Evolutionary conservation across 2,329 filamentous ascomycete genomes (phyloP).

Genomic region (Clonostachys solani): DNA sequence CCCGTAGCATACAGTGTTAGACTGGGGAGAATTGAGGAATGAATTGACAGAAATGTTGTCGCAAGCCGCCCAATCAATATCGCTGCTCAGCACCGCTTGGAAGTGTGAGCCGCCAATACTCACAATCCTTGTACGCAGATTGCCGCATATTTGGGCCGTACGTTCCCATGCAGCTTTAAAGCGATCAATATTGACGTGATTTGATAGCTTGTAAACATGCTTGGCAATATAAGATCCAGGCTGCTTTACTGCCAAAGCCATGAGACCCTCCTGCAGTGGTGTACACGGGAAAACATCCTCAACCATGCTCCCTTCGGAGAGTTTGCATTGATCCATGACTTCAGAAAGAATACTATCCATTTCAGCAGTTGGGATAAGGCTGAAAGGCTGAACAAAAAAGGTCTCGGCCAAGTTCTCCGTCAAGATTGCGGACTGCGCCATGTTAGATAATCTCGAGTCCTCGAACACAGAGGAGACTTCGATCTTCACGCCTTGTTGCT

Average conservation of each 20-base stretch:
- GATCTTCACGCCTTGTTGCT: background rate
- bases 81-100: slow-evolving; percentile 6
- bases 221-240: slow-evolving; percentile 11
- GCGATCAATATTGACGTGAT: slow-evolving; percentile 2
- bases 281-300: slow-evolving; percentile 46
- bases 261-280: slow-evolving; percentile 41
- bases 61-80: background rate
- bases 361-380: background rate
- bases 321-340: background rate
- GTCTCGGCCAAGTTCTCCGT: background rate
- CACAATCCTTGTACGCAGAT: slow-evolving; percentile 10
- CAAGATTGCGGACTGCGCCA: background rate
- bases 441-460: background rate
- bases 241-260: slow-evolving; percentile 36
- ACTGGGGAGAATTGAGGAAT: background rate
- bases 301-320: slow-evolving; percentile 9
- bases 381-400: background rate
- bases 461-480: background rate
- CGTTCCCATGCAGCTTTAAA: slow-evolving; percentile 10
- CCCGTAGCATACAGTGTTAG: slow-evolving; percentile 4
- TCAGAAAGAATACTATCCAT: background rate
- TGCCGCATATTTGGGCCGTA: slow-evolving; percentile 5
- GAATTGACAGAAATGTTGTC: background rate
- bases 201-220: slow-evolving; percentile 6
- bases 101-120: slow-evolving; percentile 4